These are phyloP conservation scores for Jamesozyma hellenica DNA, from an alignment of 805 yeast genomes.

Conservation along the genomic window DNA sequence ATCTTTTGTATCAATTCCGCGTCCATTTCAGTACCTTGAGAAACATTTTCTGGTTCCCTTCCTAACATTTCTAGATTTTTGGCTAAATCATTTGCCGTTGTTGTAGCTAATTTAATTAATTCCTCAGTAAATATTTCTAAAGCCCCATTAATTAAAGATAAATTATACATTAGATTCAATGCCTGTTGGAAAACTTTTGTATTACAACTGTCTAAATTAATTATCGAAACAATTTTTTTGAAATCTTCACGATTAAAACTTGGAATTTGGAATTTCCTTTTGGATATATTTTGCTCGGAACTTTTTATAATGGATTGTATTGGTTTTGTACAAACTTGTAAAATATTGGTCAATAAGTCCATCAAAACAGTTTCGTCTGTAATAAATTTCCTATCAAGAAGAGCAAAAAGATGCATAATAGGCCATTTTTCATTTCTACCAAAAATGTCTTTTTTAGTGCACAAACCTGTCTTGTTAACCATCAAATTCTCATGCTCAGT, in stretches of 20 bases:
- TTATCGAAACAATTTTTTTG: conserved; percentile 51
- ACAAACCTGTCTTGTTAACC: conserved; percentile 28
- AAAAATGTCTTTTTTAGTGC: conserved; percentile 27
- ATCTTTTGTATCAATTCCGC: conserved; percentile 52
- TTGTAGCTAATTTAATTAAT: conserved; percentile 53
- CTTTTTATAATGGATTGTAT: conserved; percentile 43
- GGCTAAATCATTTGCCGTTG: conserved; percentile 45
- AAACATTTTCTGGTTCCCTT: conserved; percentile 32
- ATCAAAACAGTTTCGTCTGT: conserved; percentile 64
- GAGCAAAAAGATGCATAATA: conserved; percentile 51
- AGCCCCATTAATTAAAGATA: conserved; percentile 52
- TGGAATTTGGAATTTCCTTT: conserved; percentile 41
- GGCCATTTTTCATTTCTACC: conserved; percentile 48
- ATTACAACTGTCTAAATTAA: conserved; percentile 76
- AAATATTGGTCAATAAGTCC: conserved; percentile 64
- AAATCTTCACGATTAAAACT: conserved; percentile 53
- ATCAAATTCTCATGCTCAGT: conserved; percentile 59
- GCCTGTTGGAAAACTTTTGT: conserved; percentile 78
- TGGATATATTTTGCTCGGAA: conserved; percentile 23
- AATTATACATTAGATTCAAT: conserved; percentile 67
- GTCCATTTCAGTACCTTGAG: conserved; percentile 38
- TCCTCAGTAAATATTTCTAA: conserved; percentile 57
- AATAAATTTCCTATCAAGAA: conserved; percentile 55
- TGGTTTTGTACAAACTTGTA: conserved; percentile 72
- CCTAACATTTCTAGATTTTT: conserved; percentile 44